Evolutionary conservation across 139 green algal genomes (phyloP).

Genomic region (Spirogloea muscicola): DNA sequence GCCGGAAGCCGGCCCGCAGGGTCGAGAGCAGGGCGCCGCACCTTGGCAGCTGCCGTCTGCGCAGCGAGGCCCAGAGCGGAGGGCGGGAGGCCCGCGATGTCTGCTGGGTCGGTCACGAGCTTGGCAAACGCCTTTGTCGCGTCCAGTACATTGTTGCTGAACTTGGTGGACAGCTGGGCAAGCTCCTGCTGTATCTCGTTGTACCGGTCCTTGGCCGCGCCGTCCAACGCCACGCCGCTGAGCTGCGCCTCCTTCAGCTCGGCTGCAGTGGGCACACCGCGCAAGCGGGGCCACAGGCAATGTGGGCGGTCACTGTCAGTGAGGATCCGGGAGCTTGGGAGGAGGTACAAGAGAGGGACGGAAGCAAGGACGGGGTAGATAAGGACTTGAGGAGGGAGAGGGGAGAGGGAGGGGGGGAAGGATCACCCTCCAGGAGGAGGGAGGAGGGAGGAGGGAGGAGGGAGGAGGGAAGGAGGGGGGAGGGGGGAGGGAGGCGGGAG

Average conservation of each 20-base stretch:
- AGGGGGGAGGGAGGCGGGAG: too few relatives aligned
- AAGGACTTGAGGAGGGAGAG: background rate
- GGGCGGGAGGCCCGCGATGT: conserved; percentile 76
- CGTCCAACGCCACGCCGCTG: conserved; percentile 68
- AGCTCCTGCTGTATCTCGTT: conserved; percentile 96
- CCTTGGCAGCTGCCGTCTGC: conserved; percentile 44
- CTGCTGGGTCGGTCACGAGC: conserved; percentile 70
- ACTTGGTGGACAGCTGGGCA: conserved; percentile 77
- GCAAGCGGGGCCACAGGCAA: too few relatives aligned
- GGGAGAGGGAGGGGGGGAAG: background rate
- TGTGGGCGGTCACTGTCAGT: too few relatives aligned
- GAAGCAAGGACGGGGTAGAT: background rate
- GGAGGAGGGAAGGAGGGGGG: background rate
- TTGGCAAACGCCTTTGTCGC: conserved; percentile 83
- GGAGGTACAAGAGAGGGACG: background rate
- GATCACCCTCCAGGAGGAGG: background rate
- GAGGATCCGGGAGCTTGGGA: background rate
- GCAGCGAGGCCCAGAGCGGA: conserved; percentile 66
- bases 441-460: background rate
- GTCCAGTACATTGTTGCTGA: conserved; percentile 90
- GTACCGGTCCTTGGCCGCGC: conserved; percentile 77
- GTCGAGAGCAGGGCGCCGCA: too few relatives aligned
- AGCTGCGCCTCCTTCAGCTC: conserved; percentile 86
- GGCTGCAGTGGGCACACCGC: too few relatives aligned
- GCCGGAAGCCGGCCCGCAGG: too few relatives aligned